Base-by-base conservation (phyloP, 1,139 yeast genomes). In the Lodderomyces metapsilosis region DNA sequence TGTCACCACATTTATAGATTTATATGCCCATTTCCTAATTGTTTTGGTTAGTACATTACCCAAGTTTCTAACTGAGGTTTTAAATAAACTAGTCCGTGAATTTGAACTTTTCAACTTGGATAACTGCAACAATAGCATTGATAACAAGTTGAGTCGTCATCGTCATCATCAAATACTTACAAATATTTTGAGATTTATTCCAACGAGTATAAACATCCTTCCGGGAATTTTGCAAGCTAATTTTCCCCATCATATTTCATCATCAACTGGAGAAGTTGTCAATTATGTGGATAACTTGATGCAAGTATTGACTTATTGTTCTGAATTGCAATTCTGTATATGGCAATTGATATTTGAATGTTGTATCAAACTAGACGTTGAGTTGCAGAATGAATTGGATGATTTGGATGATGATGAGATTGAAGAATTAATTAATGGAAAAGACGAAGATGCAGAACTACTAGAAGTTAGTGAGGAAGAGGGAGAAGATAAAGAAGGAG, bases 301-400 rank as follows among this genome's bases (percentile, higher is more conserved):
- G 41, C 57, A 59, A 27, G 61, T 87, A 31, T 66, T 82, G 22
- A 68, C 71, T 9, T 91, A 91, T 59, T 86, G 92, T 50, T 80
- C 82, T 4, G 96, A 88, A 52, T 67, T 88, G 48, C 78, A 81
- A 51, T 76, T 78, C 50, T 79, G 80, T 42, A 74, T 87, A 6
- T 91, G 97, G 97, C 84, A 84, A 22, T 64, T 88, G 44, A 72
- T 91, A 17, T 68, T 88, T 35, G 96, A 91, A 59, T 78, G 82
- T 49, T 76, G 88, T 42, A 88, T 92, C 46, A 87, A 88, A 52
- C 70, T 92, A 36, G 98, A 92, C 62, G 96, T 91, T n/a, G 98
- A 89, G 61, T 70, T 91, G 46, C 96, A 88, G 57, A 89, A 88
- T 54, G 95, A 86, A 54, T 64, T 87, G 47, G 96, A 88, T 51